Evolutionary conservation across 2,329 filamentous ascomycete genomes (phyloP).

Genomic region (Pseudopyrenochaeta lycopersici): DNA sequence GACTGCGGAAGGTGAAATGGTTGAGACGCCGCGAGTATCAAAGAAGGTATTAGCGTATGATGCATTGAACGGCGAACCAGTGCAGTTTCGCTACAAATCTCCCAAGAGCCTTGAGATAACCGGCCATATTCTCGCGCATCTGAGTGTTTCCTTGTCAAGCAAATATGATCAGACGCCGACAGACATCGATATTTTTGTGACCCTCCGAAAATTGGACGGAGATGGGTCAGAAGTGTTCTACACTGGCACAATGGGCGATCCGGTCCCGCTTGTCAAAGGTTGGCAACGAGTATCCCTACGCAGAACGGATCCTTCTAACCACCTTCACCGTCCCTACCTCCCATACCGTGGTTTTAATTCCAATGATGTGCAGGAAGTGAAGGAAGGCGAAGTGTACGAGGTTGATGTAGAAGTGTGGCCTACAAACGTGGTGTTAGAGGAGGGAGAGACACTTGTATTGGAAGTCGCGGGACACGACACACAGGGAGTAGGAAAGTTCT

Average conservation of each 20-base stretch:
- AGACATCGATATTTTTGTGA: slow-evolving; percentile 69
- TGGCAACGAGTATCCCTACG: slow-evolving; percentile 65
- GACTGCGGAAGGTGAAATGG: slow-evolving; percentile 28
- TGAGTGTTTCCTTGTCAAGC: slow-evolving; percentile 63
- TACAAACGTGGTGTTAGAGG: slow-evolving; percentile 62
- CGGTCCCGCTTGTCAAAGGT: slow-evolving; percentile 65
- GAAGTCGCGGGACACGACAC: slow-evolving; percentile 44
- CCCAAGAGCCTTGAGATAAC: slow-evolving; percentile 69
- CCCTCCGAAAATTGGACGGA: slow-evolving; percentile 61
- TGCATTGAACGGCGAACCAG: background rate
- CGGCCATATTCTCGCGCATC: slow-evolving; percentile 67
- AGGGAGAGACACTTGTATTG: slow-evolving; percentile 59
- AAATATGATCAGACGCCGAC: slow-evolving; percentile 38
- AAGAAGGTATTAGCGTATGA: background rate
- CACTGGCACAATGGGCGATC: slow-evolving; percentile 68
- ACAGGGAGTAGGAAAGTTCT: slow-evolving; percentile 32
- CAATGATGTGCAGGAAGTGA: slow-evolving; percentile 63
- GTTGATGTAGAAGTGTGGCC: slow-evolving; percentile 70
- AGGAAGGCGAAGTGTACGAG: slow-evolving; percentile 60
- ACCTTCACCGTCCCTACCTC: slow-evolving; percentile 25
- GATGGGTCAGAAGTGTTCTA: slow-evolving; percentile 65
- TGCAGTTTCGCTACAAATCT: background rate
- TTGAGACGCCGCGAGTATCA: background rate
- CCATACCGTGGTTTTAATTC: slow-evolving; percentile 61
- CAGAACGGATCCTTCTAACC: slow-evolving; percentile 51